Conservation (phyloP, 2,329 filamentous ascomycete species). For the Pyricularia grisea region DNA sequence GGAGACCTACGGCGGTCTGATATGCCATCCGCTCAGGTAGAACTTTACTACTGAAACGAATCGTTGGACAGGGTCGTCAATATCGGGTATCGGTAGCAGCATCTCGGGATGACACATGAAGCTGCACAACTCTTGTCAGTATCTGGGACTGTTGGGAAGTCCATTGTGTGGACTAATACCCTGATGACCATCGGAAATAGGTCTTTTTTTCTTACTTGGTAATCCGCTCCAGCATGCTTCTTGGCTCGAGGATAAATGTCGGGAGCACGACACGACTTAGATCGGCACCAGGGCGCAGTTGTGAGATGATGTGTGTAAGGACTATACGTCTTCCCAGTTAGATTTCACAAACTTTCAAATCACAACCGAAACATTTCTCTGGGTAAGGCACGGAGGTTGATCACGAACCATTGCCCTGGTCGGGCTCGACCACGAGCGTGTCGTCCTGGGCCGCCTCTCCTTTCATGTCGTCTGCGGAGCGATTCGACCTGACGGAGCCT, state of each 20-base stretch:
- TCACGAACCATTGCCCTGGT: conserved; percentile 82
- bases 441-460: conserved; percentile 52
- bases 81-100: conserved; percentile 74
- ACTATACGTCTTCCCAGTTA: conserved; percentile 42
- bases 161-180: neutral
- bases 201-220: conserved; percentile 63
- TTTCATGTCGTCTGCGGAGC: conserved; percentile 42
- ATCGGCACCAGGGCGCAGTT: conserved; percentile 90
- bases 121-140: conserved; percentile 34
- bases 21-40: conserved; percentile 97
- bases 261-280: conserved; percentile 89
- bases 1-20: conserved; percentile 76
- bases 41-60: conserved; percentile 97
- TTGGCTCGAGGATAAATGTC: conserved; percentile 94
- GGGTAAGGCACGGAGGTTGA: neutral
- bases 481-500: conserved; percentile 5
- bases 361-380: conserved; percentile 7
- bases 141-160: neutral
- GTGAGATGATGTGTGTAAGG: conserved; percentile 92
- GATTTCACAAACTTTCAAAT: neutral
- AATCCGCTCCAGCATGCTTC: conserved; percentile 96
- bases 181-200: neutral
- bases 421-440: conserved; percentile 75
- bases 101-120: conserved; percentile 99
- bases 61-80: conserved; percentile 81